These are phyloP conservation scores for Paecilomyces dactylethromorphus DNA, from an alignment of 2,329 filamentous ascomycete genomes.

Conservation along the genomic window DNA sequence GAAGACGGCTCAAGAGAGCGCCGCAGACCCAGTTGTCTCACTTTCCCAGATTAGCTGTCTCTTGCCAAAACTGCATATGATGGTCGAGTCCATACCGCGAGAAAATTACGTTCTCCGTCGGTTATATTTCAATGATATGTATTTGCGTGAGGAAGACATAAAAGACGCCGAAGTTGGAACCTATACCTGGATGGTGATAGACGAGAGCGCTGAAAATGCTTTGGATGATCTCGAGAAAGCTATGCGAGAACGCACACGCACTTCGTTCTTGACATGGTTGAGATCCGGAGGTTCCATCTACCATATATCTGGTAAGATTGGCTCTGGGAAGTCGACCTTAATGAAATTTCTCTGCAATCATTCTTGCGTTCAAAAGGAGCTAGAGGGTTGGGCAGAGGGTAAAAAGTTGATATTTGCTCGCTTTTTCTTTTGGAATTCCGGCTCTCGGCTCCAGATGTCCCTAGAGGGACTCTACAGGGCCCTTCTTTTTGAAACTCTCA, in stretches of 20 bases:
- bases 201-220: neutral
- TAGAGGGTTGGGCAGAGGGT: constrained; percentile 28
- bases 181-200: constrained; percentile 14
- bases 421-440: constrained; percentile 40
- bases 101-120: constrained; percentile 7
- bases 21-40: neutral
- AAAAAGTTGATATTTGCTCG: constrained; percentile 22
- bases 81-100: neutral
- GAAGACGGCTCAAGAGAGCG: neutral
- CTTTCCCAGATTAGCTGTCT: neutral
- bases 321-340: constrained; percentile 44
- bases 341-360: constrained; percentile 37
- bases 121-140: constrained; percentile 10
- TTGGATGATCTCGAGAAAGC: neutral
- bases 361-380: constrained; percentile 13
- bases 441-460: constrained; percentile 33
- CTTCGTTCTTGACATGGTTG: constrained; percentile 20
- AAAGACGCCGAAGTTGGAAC: constrained; percentile 10
- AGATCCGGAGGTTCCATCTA: constrained; percentile 14
- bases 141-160: constrained; percentile 10
- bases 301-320: constrained; percentile 41
- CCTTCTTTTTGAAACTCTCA: constrained; percentile 30
- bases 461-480: constrained; percentile 34
- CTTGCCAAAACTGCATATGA: neutral
- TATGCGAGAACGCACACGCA: constrained; percentile 9